Evolutionary conservation across 345 rosid genomes (phyloP), one percentile per base, ranked within the genome.

Genomic region (Boechera stricta): DNA sequence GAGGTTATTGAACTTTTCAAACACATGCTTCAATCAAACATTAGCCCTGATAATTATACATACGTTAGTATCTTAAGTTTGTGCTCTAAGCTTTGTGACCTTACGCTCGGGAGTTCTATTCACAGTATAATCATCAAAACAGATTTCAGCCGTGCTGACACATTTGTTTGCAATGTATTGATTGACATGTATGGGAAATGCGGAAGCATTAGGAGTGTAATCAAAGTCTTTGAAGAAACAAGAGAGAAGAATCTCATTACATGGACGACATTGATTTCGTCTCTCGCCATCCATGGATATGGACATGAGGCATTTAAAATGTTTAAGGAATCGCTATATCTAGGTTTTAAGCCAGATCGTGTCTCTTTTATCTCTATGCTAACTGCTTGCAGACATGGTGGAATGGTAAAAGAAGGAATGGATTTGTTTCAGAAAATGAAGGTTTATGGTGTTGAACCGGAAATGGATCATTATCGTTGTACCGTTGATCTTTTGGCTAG

Each of bases 171-270:
- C 82, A 92, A 94, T 76, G 58, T 88, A 21, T 77, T 94, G 74
- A 85, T 94, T 80, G 91, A 89, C 84, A 90, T 94, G 98, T 90
- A 94, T 77, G 97, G 98, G 78, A 92, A 92, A 83, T 92, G 97
- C 71, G 98, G 97, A 52, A 79, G 80, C 84, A 66, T 82, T 11
- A 44, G 47, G 64, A 85, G 87, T 74, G 81, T 86, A 16, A 45
- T 82, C 41, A 84, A 86, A 78, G 71, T 83, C 62, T 91, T 91
- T 39, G 77, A 83, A 39, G 70, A 69, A 64, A 76, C 85, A 81
- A 68, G 72, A 7, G 83, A 84, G 49, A 87, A 83, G 79, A 93
- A 88, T 61, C 61, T 85, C 71, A 78, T 94, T 73, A 85, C 98
- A 53, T 94, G 97, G 98, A 94, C 98, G 5, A 69, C 86, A 59